Evolutionary conservation across 106 monocot genomes (phyloP), one percentile per base, ranked within the genome.

Genomic region (Apostasia ramifera): DNA sequence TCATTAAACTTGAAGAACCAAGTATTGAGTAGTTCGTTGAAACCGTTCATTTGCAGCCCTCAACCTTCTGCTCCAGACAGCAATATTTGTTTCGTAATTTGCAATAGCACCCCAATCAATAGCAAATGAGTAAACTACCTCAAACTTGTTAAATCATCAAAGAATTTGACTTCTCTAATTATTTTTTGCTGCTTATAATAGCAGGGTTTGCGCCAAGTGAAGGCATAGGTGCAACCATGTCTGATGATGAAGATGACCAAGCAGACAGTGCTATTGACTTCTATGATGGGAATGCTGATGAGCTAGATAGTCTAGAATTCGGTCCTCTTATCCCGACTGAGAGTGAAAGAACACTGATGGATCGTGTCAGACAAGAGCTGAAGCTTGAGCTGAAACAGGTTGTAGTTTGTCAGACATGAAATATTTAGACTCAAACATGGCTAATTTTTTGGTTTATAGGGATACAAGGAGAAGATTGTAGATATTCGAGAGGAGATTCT

Each of bases 161-260:
- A 8, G 13, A 53, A 53, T 9, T 53, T 53, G 4, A 9, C 10
- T 2, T 42, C 2, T 26, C 26, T 26, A n/a, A n/a, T n/a, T 26
- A 26, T 0, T 26, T 26, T 26, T 26, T 26, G 26, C 26, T 26
- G 26, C 26, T 26, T 26, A 26, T 26, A 26, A 26, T 41, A 10
- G 6, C 47, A 74, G 74, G 74, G 8, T 58, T 74, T 4, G 67
- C 74, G 5, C 74, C 74, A 2, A 67, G 74, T 5, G 74, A 74
- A 59, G 74, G 74, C 13, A 74, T 67, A 1, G 74, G 74, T n/a
- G 74, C 74, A 59, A 74, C 74, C 11, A 74, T 74, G 74, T 74
- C 74, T 12, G 74, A 74, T 14, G 74, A 74, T 26, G 74, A 74
- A 3, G 74, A 67, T 8, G 74, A 74, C 10, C 67, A 74, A n/a